These are phyloP conservation scores for Kazachstania sp. DNA, from an alignment of 1,139 yeast genomes.

Conservation along the genomic window DNA sequence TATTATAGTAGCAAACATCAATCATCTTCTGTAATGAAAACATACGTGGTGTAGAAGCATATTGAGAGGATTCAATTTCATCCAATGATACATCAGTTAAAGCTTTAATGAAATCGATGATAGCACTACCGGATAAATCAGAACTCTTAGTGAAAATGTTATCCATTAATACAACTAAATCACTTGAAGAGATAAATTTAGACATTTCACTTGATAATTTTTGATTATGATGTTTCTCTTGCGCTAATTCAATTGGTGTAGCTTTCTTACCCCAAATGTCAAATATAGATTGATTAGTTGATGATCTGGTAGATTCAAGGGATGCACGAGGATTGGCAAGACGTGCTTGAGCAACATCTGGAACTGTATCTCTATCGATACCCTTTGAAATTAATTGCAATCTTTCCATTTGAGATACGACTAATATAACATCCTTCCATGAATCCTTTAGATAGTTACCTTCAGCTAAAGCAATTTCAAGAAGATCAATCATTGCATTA, in stretches of 20 bases:
- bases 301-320: constrained; percentile 40
- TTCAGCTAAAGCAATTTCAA: constrained; percentile 71
- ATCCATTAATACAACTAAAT: constrained; percentile 77
- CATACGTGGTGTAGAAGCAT: constrained; percentile 75
- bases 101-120: constrained; percentile 79
- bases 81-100: constrained; percentile 80
- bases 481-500: constrained; percentile 63
- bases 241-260: constrained; percentile 41
- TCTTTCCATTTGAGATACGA: constrained; percentile 86
- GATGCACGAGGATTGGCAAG: constrained; percentile 41
- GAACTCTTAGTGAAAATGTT: constrained; percentile 80
- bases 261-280: constrained; percentile 38
- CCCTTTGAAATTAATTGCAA: constrained; percentile 85
- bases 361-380: constrained; percentile 72
- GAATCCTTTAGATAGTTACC: constrained; percentile 64
- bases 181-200: constrained; percentile 59
- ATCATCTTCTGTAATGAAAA: constrained; percentile 92
- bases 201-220: constrained; percentile 47
- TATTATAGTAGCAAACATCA: constrained; percentile 94
- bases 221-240: constrained; percentile 43
- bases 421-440: constrained; percentile 77
- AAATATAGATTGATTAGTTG: constrained; percentile 26
- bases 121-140: constrained; percentile 70
- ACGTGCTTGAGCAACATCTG: constrained; percentile 76
- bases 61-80: constrained; percentile 85